These are phyloP conservation scores for Selaginella tamariscina DNA, from an alignment of 75 land plant genomes.

Conservation along the genomic window DNA sequence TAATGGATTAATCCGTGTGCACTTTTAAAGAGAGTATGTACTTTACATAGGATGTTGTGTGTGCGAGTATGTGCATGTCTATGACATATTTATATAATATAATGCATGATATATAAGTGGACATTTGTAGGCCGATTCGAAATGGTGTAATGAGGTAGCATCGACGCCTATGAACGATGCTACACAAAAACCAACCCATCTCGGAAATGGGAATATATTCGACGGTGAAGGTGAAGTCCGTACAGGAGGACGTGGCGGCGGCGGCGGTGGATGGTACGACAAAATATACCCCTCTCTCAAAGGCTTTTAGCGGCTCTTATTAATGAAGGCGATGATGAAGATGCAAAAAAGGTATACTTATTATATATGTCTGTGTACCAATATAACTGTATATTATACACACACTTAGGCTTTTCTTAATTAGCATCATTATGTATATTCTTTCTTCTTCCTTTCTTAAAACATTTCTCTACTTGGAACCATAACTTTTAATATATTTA, in stretches of 20 bases:
- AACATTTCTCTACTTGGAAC: no score
- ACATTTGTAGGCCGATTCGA: constrained; percentile 30
- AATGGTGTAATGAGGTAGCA: background rate
- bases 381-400: no score
- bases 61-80: background rate
- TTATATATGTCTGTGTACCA: no score
- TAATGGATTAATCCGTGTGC: no score
- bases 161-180: constrained; percentile 10
- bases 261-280: constrained; percentile 19
- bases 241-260: constrained; percentile 18
- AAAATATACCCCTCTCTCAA: constrained; percentile 54
- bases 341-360: background rate
- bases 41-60: background rate
- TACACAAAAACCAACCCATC: constrained; percentile 11
- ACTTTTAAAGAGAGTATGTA: no score
- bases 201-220: constrained; percentile 22
- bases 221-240: constrained; percentile 22
- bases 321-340: constrained; percentile 36
- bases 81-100: background rate
- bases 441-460: no score
- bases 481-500: no score
- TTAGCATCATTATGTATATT: no score
- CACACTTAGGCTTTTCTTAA: no score
- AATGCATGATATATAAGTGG: background rate
- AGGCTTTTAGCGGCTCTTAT: constrained; percentile 69